Conservation (phyloP, 2,329 filamentous ascomycete genomes). For the Fusarium sp. region DNA sequence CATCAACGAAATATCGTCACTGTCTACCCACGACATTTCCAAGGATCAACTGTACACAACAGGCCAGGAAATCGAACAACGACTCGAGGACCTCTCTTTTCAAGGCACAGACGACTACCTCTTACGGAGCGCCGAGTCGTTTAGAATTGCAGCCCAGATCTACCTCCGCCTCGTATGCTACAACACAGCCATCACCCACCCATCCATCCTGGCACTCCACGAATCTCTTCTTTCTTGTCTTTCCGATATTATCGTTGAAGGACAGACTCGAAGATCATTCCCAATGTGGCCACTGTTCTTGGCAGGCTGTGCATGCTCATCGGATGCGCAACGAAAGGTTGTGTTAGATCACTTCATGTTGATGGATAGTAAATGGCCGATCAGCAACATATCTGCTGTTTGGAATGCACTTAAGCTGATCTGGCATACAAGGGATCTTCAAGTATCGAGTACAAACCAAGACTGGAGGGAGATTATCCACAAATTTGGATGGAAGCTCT, state of each 20-base stretch:
- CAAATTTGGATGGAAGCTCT: constrained; percentile 41
- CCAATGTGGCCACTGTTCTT: constrained; percentile 42
- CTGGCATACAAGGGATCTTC: constrained; percentile 36
- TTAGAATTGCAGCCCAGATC: constrained; percentile 33
- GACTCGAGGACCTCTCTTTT: not conserved
- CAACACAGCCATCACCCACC: constrained; percentile 29
- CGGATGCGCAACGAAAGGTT: constrained; percentile 35
- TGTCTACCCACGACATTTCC: constrained; percentile 5
- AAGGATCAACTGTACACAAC: constrained; percentile 11
- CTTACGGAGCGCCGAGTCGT: constrained; percentile 34
- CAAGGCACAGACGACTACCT: constrained; percentile 27
- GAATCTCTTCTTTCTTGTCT: constrained; percentile 21
- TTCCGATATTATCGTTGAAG: constrained; percentile 34
- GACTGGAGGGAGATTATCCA: constrained; percentile 40
- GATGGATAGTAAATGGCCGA: constrained; percentile 37
- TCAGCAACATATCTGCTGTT: constrained; percentile 39
- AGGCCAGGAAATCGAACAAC: constrained; percentile 25
- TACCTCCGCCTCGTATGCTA: constrained; percentile 39
- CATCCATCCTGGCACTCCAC: constrained; percentile 23
- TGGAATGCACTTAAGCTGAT: constrained; percentile 37
- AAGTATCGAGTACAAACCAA: constrained; percentile 13
- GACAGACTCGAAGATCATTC: constrained; percentile 33
- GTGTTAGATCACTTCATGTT: constrained; percentile 33
- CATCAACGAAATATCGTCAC: constrained; percentile 36
- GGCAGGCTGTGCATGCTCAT: constrained; percentile 37